These are phyloP conservation scores for Ocimum tenuiflorum DNA, from an alignment of 257 asterid species.

Conservation along the genomic window DNA sequence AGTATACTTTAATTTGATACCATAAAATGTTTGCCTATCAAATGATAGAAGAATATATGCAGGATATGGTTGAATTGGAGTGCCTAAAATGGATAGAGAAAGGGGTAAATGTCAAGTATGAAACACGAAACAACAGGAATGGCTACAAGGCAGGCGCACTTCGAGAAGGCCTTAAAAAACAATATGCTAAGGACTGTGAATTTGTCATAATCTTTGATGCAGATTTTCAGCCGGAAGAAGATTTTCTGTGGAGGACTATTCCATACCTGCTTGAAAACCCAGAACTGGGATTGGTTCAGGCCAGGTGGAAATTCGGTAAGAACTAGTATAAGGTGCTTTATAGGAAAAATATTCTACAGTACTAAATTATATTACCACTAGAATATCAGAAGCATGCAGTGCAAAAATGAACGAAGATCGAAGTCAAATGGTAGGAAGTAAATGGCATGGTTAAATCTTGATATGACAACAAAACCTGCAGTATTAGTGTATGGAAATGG, in stretches of 20 bases:
- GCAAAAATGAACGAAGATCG: neutral
- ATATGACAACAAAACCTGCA: neutral
- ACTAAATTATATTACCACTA: neutral
- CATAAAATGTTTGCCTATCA: neutral
- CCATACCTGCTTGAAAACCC: slow-evolving; percentile 75
- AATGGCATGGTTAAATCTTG: neutral
- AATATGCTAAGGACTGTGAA: slow-evolving; percentile 71
- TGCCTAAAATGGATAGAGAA: slow-evolving; percentile 58
- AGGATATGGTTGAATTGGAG: slow-evolving; percentile 65
- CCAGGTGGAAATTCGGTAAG: slow-evolving; percentile 96
- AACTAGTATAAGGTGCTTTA: neutral
- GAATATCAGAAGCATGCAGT: neutral
- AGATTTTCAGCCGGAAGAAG: slow-evolving; percentile 88
- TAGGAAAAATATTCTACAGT: neutral
- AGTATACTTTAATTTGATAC: slow-evolving; percentile 1
- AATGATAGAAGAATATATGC: slow-evolving; percentile 20
- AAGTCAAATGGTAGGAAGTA: neutral
- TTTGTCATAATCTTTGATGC: slow-evolving; percentile 86
- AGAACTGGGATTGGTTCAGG: slow-evolving; percentile 86
- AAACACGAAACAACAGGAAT: slow-evolving; percentile 83
- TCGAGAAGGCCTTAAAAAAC: slow-evolving; percentile 71
- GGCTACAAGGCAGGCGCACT: slow-evolving; percentile 96
- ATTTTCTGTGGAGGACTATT: slow-evolving; percentile 76
- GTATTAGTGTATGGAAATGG: neutral
- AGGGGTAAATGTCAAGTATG: slow-evolving; percentile 71